Evolutionary conservation across 2,329 filamentous ascomycete genomes (phyloP).

Genomic region (Emericellopsis cladophorae): DNA sequence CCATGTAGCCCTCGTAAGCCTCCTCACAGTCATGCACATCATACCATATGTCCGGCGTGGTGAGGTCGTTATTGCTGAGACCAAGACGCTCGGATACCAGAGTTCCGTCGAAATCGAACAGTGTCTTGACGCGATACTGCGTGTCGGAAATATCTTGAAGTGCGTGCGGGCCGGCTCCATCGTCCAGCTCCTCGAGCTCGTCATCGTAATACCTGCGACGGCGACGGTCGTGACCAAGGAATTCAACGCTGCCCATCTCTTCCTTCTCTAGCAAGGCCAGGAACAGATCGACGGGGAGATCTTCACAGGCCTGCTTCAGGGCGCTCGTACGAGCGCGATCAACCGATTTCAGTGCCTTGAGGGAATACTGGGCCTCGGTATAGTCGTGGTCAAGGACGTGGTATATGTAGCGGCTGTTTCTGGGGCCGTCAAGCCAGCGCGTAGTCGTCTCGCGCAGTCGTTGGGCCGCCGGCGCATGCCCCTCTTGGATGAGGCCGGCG

Average conservation of each 20-base stretch:
- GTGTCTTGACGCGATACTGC: constrained; percentile 6
- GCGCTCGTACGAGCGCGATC: constrained; percentile 13
- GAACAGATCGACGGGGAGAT: constrained; percentile 16
- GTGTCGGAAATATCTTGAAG: constrained; percentile 6
- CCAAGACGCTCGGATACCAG: constrained; percentile 5
- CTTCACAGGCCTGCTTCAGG: constrained; percentile 10
- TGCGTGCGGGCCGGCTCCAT: constrained; percentile 4
- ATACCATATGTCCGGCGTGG: constrained; percentile 10
- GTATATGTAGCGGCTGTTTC: constrained; percentile 8
- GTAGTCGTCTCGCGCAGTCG: not conserved
- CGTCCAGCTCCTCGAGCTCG: constrained; percentile 3
- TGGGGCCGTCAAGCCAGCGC: constrained; percentile 11
- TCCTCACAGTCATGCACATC: constrained; percentile 6
- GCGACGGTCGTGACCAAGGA: constrained; percentile 1
- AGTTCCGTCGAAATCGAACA: constrained; percentile 12
- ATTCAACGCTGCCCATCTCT: constrained; percentile 8
- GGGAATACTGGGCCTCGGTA: constrained; percentile 16
- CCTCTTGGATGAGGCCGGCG: constrained; percentile 6
- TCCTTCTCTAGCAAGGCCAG: constrained; percentile 16
- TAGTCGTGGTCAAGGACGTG: constrained; percentile 21
- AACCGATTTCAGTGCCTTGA: constrained; percentile 10
- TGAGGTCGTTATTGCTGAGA: constrained; percentile 9
- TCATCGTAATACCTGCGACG: constrained; percentile 1
- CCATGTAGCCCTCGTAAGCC: constrained; percentile 13
- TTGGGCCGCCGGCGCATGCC: no score